phyloP scores from a whole-genome alignment of 176 grass and related monocot genomes.

The Neostapfia colusana region DNA sequence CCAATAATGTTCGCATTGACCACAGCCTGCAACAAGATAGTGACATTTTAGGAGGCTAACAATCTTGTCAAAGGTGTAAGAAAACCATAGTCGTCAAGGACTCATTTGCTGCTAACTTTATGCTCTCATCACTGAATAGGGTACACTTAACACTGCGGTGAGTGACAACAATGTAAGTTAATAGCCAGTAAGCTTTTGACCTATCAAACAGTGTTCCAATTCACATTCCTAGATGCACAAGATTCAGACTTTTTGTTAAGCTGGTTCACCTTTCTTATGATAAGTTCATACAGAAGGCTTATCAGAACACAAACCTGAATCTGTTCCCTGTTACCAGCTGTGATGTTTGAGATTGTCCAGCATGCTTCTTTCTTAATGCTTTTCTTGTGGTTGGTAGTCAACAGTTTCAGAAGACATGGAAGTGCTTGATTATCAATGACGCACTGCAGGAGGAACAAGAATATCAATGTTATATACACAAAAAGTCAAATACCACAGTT shows the following conservation, averaged over 20 bases:
- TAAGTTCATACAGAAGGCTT: not conserved
- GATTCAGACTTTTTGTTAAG: not conserved
- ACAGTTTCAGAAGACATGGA: constrained; percentile 77
- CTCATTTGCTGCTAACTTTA: not conserved
- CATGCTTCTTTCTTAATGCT: constrained; percentile 99
- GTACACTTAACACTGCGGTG: not conserved
- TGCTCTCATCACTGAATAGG: not conserved
- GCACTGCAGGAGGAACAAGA: constrained; percentile 54
- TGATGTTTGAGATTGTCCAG: constrained; percentile 97
- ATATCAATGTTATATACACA: not conserved
- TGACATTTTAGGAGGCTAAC: not conserved
- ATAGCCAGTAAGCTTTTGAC: not conserved
- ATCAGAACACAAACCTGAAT: constrained; percentile 71
- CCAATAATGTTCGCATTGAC: constrained; percentile 58
- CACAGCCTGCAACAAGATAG: constrained; percentile 49
- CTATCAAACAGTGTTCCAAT: not conserved
- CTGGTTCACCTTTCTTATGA: not conserved
- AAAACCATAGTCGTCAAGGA: not conserved
- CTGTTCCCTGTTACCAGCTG: constrained; percentile 89
- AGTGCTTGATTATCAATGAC: constrained; percentile 88
- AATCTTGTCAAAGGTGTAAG: not conserved
- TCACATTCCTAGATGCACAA: not conserved
- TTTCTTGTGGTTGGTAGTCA: constrained; percentile 90
- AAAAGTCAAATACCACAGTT: not conserved
- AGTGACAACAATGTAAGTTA: not conserved